A percentile compares a stretch with the other conserved stretches of the same genome.
Evolutionary conservation across 2,329 filamentous ascomycete species (phyloP).

Genomic region (Colletotrichum sp.): DNA sequence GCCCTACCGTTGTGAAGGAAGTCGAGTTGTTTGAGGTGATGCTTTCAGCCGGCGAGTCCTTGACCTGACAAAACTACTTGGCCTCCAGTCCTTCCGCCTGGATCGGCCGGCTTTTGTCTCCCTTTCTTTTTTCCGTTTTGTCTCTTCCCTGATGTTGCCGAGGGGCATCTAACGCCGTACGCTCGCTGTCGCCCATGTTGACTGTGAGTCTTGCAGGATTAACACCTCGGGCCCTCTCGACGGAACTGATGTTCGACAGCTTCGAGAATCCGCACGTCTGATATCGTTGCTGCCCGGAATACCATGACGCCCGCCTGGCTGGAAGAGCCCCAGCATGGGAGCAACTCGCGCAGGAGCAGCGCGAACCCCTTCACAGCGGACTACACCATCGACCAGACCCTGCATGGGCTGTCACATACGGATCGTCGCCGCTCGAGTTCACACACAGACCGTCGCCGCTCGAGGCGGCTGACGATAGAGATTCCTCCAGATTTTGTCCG

Average conservation of each 20-base stretch:
- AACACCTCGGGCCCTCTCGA: neutral
- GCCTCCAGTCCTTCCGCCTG: neutral
- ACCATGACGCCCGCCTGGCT: constrained; percentile 18
- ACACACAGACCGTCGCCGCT: neutral
- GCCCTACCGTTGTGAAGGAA: neutral
- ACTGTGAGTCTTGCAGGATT: neutral
- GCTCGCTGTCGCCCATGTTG: neutral
- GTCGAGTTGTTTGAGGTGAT: neutral
- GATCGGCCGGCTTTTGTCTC: neutral
- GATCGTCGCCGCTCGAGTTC: neutral
- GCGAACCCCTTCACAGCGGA: constrained; percentile 13
- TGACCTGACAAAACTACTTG: neutral
- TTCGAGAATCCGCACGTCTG: neutral
- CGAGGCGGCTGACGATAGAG: constrained; percentile 3
- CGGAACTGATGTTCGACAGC: neutral
- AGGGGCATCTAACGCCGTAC: neutral
- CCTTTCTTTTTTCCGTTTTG: neutral
- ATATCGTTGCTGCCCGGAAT: neutral
- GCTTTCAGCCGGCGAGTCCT: neutral
- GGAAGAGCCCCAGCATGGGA: constrained; percentile 3
- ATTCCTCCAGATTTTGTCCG: constrained; percentile 1
- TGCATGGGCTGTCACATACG: constrained; percentile 1
- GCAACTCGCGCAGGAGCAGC: neutral
- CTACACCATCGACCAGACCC: constrained; percentile 18
- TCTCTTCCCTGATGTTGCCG: neutral